Conservation (phyloP, 257 asterid genomes). For the Anisodus acutangulus region DNA sequence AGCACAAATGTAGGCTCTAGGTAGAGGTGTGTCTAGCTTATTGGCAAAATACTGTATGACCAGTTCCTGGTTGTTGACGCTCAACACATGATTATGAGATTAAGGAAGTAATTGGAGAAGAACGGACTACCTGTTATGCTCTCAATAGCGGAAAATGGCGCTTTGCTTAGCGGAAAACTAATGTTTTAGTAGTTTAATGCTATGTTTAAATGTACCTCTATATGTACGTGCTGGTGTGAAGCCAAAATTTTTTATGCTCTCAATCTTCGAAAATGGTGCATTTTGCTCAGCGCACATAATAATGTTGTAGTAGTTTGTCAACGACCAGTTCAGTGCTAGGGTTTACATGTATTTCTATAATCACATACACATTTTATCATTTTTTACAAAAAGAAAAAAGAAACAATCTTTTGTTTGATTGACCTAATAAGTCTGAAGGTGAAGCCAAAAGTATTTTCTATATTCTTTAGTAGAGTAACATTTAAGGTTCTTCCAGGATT, state of each 20-base stretch:
- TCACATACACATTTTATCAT: background rate
- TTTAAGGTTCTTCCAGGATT: background rate
- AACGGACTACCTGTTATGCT: background rate
- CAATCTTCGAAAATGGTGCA: background rate
- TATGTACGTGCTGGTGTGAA: background rate
- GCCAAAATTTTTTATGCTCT: background rate
- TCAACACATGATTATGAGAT: background rate
- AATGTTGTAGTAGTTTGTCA: background rate
- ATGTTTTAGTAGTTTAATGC: background rate
- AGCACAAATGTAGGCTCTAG: constrained; percentile 18
- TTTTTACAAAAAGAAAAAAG: background rate
- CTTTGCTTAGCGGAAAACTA: background rate
- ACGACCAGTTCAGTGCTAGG: background rate
- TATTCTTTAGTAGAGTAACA: background rate
- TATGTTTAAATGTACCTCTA: background rate
- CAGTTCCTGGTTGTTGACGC: background rate
- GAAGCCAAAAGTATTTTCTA: background rate
- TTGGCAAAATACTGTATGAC: background rate
- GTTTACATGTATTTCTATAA: background rate
- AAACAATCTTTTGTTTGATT: background rate
- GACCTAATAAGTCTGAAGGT: background rate
- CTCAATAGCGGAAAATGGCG: background rate
- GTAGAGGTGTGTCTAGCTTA: constrained; percentile 15
- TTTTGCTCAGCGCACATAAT: background rate
- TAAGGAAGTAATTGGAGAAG: background rate